Conservation (phyloP, 495 filamentous ascomycete species). For the Cudoniella acicularis region DNA sequence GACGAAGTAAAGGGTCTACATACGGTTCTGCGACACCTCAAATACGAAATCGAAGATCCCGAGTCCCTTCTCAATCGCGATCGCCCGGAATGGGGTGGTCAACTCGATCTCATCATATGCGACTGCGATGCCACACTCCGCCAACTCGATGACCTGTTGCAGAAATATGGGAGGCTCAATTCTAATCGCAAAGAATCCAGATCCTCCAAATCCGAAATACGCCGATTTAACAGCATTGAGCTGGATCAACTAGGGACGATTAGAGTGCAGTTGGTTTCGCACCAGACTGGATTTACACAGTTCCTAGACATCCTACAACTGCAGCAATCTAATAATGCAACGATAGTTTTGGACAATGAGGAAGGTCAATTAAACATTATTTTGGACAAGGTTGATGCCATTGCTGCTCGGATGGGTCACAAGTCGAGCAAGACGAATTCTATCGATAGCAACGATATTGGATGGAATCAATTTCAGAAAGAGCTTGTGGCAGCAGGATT, state of each 20-base stretch:
- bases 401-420: conserved; percentile 42
- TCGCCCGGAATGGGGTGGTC: conserved; percentile 33
- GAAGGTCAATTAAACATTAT: conserved; percentile 37
- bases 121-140: conserved; percentile 46
- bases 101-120: conserved; percentile 40
- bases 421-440: conserved; percentile 32
- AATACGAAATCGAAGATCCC: conserved; percentile 43
- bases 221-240: conserved; percentile 19
- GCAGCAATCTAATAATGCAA: conserved; percentile 9
- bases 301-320: conserved; percentile 24
- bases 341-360: conserved; percentile 15
- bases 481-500: conserved; percentile 51
- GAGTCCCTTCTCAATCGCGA: conserved; percentile 43
- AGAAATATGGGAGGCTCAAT: conserved; percentile 18
- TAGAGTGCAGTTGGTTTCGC: conserved; percentile 24
- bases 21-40: conserved; percentile 44
- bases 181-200: background rate
- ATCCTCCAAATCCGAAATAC: conserved; percentile 6
- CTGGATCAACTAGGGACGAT: conserved; percentile 23
- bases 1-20: conserved; percentile 40
- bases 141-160: conserved; percentile 24
- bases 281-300: conserved; percentile 20
- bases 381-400: conserved; percentile 48
- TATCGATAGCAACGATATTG: conserved; percentile 40
- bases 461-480: conserved; percentile 50